These are phyloP conservation scores for Fistulifera solaris DNA, from an alignment of 108 stramenopile species.

Conservation along the genomic window DNA sequence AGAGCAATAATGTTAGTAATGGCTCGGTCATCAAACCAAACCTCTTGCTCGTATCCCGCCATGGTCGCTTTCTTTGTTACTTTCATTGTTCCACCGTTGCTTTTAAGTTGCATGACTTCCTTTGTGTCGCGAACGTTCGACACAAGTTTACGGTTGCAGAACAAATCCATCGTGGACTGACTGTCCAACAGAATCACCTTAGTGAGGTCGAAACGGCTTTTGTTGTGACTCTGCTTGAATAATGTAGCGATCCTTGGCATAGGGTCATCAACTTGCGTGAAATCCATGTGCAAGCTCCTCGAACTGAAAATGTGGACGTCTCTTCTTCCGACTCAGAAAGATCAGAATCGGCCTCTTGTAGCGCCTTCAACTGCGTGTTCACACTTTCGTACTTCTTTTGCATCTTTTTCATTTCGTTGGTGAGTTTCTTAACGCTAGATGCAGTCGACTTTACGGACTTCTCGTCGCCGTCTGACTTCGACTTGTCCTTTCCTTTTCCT, in stretches of 20 bases:
- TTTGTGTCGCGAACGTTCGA: conserved; percentile 17
- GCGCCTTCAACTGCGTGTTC: neutral
- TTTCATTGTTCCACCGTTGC: conserved; percentile 20
- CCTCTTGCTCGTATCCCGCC: conserved; percentile 13
- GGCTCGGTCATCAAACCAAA: conserved; percentile 16
- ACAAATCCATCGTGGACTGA: conserved; percentile 24
- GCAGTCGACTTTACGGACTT: neutral
- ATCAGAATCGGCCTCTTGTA: neutral
- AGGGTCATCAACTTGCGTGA: neutral
- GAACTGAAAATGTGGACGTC: conserved; percentile 9
- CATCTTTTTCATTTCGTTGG: neutral
- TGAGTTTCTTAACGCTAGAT: neutral
- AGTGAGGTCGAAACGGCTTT: neutral
- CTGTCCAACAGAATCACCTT: conserved; percentile 26
- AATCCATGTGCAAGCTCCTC: neutral
- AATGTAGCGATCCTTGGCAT: neutral
- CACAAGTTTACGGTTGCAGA: conserved; percentile 19
- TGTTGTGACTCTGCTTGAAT: neutral
- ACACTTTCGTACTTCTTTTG: neutral
- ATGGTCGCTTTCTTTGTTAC: conserved; percentile 19
- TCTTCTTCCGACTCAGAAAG: neutral
- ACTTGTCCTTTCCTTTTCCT: neutral
- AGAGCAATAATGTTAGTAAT: conserved; percentile 27
- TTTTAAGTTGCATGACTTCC: conserved; percentile 6
- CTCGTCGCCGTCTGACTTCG: neutral